phyloP scores from a whole-genome alignment of 2,329 filamentous ascomycete species.

The Proliferodiscus dingleyae region DNA sequence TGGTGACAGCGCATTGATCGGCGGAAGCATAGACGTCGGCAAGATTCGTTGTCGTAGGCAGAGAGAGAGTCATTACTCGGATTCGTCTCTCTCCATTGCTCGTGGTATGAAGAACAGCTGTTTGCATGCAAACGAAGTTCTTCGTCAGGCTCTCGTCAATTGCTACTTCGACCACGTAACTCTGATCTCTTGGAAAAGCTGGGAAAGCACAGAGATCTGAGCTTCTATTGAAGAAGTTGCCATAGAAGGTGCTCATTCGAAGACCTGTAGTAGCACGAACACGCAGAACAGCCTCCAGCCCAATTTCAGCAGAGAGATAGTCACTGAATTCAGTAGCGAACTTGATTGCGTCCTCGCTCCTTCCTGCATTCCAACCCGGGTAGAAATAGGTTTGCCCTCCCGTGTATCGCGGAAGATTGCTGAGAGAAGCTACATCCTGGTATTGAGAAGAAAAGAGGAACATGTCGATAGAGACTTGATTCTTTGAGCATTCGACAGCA shows the following conservation, averaged over 20 bases:
- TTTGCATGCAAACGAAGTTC: slow-evolving; percentile 87
- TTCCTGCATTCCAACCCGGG: slow-evolving; percentile 88
- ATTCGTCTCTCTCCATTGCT: slow-evolving; percentile 97
- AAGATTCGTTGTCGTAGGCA: slow-evolving; percentile 87
- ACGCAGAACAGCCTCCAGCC: slow-evolving; percentile 89
- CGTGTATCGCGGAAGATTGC: slow-evolving; percentile 92
- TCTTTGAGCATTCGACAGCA: slow-evolving; percentile 97
- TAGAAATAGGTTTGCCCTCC: slow-evolving; percentile 99
- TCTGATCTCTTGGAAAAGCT: slow-evolving; percentile 93
- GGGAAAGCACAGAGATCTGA: slow-evolving; percentile 98
- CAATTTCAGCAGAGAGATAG: slow-evolving; percentile 94
- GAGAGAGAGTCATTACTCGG: slow-evolving; percentile 84
- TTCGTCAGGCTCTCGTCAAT: slow-evolving; percentile 94
- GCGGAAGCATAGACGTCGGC: slow-evolving; percentile 92
- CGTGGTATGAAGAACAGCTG: slow-evolving; percentile 92
- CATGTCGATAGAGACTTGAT: slow-evolving; percentile 98
- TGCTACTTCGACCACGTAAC: slow-evolving; percentile 95
- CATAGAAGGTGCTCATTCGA: slow-evolving; percentile 96
- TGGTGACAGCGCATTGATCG: slow-evolving; percentile 87
- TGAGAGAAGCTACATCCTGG: slow-evolving; percentile 93
- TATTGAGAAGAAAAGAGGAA: slow-evolving; percentile 95
- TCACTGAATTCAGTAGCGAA: slow-evolving; percentile 96
- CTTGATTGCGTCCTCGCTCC: slow-evolving; percentile 93
- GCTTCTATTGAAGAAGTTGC: slow-evolving; percentile 98
- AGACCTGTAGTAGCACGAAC: slow-evolving; percentile 92